Percentiles rank a stretch among this genome's conserved stretches.
phyloP scores from a whole-genome alignment of 176 grass and related monocot genomes.

The Elymus sibiricus region DNA sequence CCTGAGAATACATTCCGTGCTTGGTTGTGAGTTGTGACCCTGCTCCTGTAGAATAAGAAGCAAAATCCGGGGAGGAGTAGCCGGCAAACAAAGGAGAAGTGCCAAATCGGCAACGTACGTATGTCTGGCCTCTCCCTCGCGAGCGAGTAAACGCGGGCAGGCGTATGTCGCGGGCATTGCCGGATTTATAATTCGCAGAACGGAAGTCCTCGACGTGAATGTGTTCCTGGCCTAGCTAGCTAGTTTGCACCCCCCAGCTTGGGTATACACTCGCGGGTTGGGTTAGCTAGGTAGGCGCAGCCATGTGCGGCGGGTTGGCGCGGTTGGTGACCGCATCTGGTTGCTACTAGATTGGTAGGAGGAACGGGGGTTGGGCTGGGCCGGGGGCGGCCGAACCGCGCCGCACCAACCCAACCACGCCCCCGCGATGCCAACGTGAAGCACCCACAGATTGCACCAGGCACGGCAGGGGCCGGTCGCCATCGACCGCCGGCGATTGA shows the following conservation, averaged over 20 bases:
- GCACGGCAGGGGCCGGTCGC: neutral
- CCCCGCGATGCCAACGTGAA: neutral
- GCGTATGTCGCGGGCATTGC: neutral
- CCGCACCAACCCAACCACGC: slow-evolving; percentile 18
- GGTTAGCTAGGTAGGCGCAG: neutral
- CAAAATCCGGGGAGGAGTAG: slow-evolving; percentile 1
- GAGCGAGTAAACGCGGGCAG: neutral
- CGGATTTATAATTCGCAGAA: neutral
- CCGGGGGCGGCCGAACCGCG: neutral
- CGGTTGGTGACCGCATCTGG: slow-evolving; percentile 30
- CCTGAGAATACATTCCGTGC: neutral
- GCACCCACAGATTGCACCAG: too few species aligned
- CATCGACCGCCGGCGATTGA: neutral
- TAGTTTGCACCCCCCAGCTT: neutral
- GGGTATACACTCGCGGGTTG: too few species aligned
- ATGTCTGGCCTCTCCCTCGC: neutral
- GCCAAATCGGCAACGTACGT: slow-evolving; percentile 7
- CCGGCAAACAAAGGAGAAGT: slow-evolving; percentile 14
- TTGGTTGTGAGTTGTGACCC: too few species aligned
- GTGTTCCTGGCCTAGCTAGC: neutral
- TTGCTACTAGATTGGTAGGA: neutral
- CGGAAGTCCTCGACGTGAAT: neutral
- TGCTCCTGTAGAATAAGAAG: neutral
- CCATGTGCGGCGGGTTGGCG: slow-evolving; percentile 47
- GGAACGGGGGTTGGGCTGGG: slow-evolving; percentile 15